phyloP scores from a whole-genome alignment of 2,329 filamentous ascomycete species.

The Ophiobolus disseminans region DNA sequence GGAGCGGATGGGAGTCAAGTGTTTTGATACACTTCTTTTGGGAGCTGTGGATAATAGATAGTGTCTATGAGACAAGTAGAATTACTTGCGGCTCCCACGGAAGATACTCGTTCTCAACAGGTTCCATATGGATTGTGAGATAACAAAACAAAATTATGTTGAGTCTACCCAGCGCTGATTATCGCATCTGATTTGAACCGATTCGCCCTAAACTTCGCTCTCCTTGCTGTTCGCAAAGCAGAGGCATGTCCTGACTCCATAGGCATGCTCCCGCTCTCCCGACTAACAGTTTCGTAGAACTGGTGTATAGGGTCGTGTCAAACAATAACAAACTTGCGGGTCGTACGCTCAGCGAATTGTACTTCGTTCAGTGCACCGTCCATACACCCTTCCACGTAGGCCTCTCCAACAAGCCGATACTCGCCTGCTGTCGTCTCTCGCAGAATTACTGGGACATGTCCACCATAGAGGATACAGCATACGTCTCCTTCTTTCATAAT shows the following conservation, averaged over 20 bases:
- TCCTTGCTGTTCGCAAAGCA: slow-evolving; percentile 16
- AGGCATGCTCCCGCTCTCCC: too few species aligned
- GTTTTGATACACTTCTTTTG: too few species aligned
- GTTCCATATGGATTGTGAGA: too few species aligned
- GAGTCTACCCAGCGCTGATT: too few species aligned
- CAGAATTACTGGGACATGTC: background rate
- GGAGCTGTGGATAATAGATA: too few species aligned
- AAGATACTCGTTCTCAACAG: background rate
- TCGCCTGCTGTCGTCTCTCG: background rate
- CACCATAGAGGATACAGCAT: background rate
- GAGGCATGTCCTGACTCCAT: too few species aligned
- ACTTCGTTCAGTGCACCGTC: background rate
- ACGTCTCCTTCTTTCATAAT: background rate
- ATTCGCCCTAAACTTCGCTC: slow-evolving; percentile 8
- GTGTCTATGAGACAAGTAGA: background rate
- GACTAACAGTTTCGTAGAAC: too few species aligned
- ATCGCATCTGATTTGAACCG: too few species aligned
- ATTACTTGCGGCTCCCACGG: too few species aligned
- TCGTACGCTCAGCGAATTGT: background rate
- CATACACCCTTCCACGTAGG: background rate
- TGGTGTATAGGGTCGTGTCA: too few species aligned
- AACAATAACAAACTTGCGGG: background rate
- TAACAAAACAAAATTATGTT: too few species aligned
- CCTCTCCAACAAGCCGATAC: background rate
- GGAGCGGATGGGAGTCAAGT: too few species aligned